Base-by-base conservation (phyloP, 192 early-diverging fungal genomes). In the Gryganskiella cystojenkinii region DNA sequence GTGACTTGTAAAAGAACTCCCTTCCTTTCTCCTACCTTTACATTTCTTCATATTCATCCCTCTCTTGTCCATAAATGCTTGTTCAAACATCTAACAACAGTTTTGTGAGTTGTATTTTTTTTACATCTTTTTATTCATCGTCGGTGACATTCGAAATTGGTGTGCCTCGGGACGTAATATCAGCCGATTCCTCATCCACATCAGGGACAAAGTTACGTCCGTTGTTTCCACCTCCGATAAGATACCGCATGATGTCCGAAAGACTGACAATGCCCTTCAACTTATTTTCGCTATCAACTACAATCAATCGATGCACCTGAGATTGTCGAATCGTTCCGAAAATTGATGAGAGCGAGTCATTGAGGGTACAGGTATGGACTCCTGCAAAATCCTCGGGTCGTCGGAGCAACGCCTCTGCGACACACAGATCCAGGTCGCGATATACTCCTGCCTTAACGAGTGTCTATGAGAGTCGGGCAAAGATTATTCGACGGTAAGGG, bases 371-470 rank as follows among this genome's bases (percentile, higher is more conserved):
- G 5, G 95, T 93, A 71, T 98, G 96, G 17, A 99, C 95, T 3
- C 96, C 97, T 17, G 93, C 88, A 64, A 95, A 98, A 71, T 98
- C 94, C 17, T 93, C 91, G n/a, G 95, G 89, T 66, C 97, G 81
- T 40, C 89, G 85, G 17, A 90, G 80, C 44, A 99, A 69, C 14
- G 96, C 95, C 65, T 96, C 92, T 30, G 89, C 90, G 10, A 99
- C 92, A 10, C 94, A 93, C 40, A 96, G 90, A 70, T 93, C 90
- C 51, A 98, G 85, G 66, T 96, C 91, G 51, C 88, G 80, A 37
- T 91, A 92, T 30, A 85, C 85, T 19, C 89, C 90, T 24, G 93
- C 88, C 50, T 87, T 86, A 19, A 90, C 88, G 22, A 93, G 68
- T 19, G 84, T 82, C 90, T 92, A 68, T 50, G n/a, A n/a, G n/a